phyloP scores from a whole-genome alignment of 371 early-diverging fungal genomes.

The Actinomortierella ambigua region DNA sequence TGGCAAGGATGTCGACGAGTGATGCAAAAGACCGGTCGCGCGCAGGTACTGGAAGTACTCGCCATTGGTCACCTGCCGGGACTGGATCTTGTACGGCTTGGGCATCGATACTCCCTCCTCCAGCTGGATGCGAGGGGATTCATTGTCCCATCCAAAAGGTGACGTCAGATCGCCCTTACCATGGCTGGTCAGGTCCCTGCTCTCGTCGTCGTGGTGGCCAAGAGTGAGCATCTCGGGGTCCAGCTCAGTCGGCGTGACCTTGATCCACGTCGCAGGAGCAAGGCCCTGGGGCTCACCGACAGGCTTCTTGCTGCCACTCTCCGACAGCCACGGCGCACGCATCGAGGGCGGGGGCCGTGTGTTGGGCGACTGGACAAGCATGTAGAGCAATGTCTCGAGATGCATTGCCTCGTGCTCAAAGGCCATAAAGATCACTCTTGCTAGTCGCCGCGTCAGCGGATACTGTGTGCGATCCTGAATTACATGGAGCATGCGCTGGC shows the following conservation, averaged over 20 bases:
- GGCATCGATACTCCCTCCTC: constrained; percentile 15
- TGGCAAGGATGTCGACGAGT: constrained; percentile 23
- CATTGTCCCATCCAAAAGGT: constrained; percentile 91
- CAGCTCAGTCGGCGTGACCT: constrained; percentile 22
- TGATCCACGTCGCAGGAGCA: constrained; percentile 19
- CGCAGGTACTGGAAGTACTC: constrained; percentile 73
- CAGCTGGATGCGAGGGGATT: constrained; percentile 61
- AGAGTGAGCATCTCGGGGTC: constrained; percentile 46
- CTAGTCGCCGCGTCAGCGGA: constrained; percentile 52
- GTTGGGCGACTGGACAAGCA: constrained; percentile 73
- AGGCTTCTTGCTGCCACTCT: neutral
- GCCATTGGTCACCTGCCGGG: constrained; percentile 80
- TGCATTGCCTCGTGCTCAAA: constrained; percentile 96
- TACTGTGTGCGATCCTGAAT: constrained; percentile 45
- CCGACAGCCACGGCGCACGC: constrained; percentile 20
- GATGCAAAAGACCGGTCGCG: constrained; percentile 13
- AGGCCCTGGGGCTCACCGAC: constrained; percentile 7
- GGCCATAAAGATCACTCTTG: constrained; percentile 79
- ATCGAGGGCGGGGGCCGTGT: constrained; percentile 23
- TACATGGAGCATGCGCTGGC: constrained; percentile 58
- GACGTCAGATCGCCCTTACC: constrained; percentile 20
- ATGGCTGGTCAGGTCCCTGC: constrained; percentile 28
- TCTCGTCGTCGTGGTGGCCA: constrained; percentile 68
- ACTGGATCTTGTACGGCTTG: constrained; percentile 65
- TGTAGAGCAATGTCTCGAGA: constrained; percentile 85